Evolutionary conservation across 495 filamentous ascomycete species (phyloP).

Genomic region (Podospora fimiseda): DNA sequence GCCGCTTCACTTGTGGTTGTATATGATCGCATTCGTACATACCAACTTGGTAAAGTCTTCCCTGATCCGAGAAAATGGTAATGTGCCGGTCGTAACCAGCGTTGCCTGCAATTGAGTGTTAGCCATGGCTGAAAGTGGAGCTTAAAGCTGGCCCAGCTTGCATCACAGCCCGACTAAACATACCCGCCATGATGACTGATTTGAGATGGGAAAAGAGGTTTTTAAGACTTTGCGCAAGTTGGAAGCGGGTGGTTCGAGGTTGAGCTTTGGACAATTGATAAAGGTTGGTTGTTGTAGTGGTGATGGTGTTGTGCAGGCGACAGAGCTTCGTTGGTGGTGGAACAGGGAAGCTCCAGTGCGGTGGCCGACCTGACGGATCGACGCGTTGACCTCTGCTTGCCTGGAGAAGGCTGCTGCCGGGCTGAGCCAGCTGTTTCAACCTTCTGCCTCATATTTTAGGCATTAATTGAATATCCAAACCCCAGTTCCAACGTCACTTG

Average conservation of each 20-base stretch:
- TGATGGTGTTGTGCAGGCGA: slow-evolving; percentile 16
- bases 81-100: slow-evolving; percentile 97
- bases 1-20: not conserved
- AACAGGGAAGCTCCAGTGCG: slow-evolving; percentile 17
- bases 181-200: slow-evolving; percentile 41
- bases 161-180: slow-evolving; percentile 17
- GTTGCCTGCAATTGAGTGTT: slow-evolving; percentile 57
- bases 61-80: slow-evolving; percentile 99
- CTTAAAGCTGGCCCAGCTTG: slow-evolving; percentile 15
- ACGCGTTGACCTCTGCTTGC: slow-evolving; percentile 39
- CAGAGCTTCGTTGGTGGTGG: slow-evolving; percentile 29
- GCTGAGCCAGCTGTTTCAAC: not conserved
- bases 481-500: not conserved
- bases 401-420: slow-evolving; percentile 28
- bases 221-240: slow-evolving; percentile 2
- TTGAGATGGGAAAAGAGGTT: not conserved
- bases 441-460: slow-evolving; percentile 17
- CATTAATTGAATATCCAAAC: too few relatives aligned
- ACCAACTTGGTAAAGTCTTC: slow-evolving; percentile 99
- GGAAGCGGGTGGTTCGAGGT: not conserved
- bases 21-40: slow-evolving; percentile 35
- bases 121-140: slow-evolving; percentile 22
- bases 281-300: slow-evolving; percentile 4
- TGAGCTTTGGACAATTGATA: not conserved
- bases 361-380: slow-evolving; percentile 14